Conservation (phyloP, 1,284 basidiomycete genomes). For the Macrocystidia cucumis region DNA sequence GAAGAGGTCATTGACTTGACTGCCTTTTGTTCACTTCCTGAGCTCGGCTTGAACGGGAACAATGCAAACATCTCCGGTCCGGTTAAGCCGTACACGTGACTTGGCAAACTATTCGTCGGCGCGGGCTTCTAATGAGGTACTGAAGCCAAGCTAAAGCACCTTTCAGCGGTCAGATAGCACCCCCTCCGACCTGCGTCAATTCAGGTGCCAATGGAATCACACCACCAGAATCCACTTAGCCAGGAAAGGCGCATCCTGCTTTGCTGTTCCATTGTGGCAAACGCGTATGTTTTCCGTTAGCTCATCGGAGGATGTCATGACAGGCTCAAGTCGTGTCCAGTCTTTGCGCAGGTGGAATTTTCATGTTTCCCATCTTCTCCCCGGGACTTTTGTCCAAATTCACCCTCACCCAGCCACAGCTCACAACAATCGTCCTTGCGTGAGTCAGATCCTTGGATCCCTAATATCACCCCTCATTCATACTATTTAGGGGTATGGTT, state of each 20-base stretch:
- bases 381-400: conserved; percentile 49
- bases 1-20: too few relatives aligned
- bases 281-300: conserved; percentile 41
- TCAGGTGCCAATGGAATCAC: neutral
- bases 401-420: conserved; percentile 64
- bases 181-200: neutral
- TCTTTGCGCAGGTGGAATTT: conserved; percentile 65
- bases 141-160: neutral
- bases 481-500: conserved; percentile 45
- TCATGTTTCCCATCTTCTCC: conserved; percentile 68
- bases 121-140: neutral
- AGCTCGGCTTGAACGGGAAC: too few relatives aligned
- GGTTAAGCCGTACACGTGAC: neutral
- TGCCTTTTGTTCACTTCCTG: too few relatives aligned
- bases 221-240: neutral
- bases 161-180: neutral
- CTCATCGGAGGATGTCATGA: conserved; percentile 2
- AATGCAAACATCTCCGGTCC: neutral
- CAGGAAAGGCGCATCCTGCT: conserved; percentile 18
- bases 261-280: conserved; percentile 51
- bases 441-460: conserved; percentile 8
- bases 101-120: neutral
- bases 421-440: conserved; percentile 64
- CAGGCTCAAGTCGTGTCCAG: conserved; percentile 24
- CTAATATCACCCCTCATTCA: neutral